phyloP scores from a whole-genome alignment of 2,329 filamentous ascomycete genomes.

The Drechmeria coniospora region DNA sequence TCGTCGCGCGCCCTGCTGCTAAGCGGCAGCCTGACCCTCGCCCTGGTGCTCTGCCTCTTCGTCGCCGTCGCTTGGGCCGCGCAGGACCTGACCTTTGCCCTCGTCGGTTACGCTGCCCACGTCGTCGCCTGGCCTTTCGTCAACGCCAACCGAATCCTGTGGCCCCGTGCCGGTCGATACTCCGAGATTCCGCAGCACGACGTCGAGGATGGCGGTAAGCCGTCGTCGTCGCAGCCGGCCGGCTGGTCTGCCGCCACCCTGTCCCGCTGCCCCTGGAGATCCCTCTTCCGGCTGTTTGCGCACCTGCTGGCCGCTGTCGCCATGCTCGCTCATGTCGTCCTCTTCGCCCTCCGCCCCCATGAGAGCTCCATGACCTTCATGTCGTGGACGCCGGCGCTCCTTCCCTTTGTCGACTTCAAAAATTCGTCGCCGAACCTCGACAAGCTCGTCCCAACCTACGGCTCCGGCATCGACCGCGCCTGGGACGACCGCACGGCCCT shows the following conservation, averaged over 20 bases:
- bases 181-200: conserved; percentile 10
- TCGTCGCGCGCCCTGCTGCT: conserved; percentile 12
- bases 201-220: conserved; percentile 2
- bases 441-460: conserved; percentile 9
- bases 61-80: neutral
- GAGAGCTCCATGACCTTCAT: conserved; percentile 14
- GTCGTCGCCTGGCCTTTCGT: conserved; percentile 9
- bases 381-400: conserved; percentile 14
- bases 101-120: conserved; percentile 6
- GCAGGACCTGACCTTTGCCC: conserved; percentile 7
- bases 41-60: conserved; percentile 5
- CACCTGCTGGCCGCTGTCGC: conserved; percentile 2
- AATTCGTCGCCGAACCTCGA: conserved; percentile 11
- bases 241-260: too few species aligned
- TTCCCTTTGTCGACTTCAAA: conserved; percentile 15
- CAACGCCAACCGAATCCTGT: neutral
- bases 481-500: conserved; percentile 17
- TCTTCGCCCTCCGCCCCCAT: conserved; percentile 8
- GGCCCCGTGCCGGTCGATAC: conserved; percentile 5
- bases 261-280: neutral
- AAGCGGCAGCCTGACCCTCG: conserved; percentile 10
- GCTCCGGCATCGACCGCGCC: conserved; percentile 8
- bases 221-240: neutral
- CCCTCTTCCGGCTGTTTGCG: neutral
- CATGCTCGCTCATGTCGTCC: conserved; percentile 6